These are phyloP conservation scores for Xylaria grammica DNA, from an alignment of 495 filamentous ascomycete genomes.

Conservation along the genomic window DNA sequence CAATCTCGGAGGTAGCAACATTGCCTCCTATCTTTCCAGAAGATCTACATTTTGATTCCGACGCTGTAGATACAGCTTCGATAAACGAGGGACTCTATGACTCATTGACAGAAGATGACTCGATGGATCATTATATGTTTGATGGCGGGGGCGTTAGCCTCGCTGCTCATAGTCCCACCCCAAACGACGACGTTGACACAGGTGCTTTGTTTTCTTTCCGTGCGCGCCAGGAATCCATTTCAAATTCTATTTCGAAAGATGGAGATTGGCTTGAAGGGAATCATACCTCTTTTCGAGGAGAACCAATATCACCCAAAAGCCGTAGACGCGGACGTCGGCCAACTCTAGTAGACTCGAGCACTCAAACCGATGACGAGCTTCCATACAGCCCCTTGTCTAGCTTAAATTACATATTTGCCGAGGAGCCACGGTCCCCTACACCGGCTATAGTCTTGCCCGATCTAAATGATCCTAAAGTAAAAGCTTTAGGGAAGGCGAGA, in stretches of 20 bases:
- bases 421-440: slow-evolving; percentile 48
- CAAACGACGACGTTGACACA: background rate
- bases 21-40: background rate
- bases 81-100: no score
- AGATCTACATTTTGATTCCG: no score
- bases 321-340: slow-evolving; percentile 27
- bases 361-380: slow-evolving; percentile 32
- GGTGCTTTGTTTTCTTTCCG: background rate
- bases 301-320: slow-evolving; percentile 33
- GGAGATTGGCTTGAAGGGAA: background rate
- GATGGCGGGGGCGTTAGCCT: no score
- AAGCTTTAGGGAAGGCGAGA: slow-evolving; percentile 42
- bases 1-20: background rate
- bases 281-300: background rate
- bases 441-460: slow-evolving; percentile 52
- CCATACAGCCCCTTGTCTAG: slow-evolving; percentile 4
- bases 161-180: background rate
- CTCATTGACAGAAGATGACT: no score
- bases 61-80: no score
- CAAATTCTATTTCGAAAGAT: background rate
- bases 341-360: slow-evolving; percentile 33
- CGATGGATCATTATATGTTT: no score
- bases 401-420: slow-evolving; percentile 18
- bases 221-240: background rate
- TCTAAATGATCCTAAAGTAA: slow-evolving; percentile 46